These are phyloP conservation scores for Stylosanthes scabra DNA, from an alignment of 331 rosid species.

Conservation along the genomic window DNA sequence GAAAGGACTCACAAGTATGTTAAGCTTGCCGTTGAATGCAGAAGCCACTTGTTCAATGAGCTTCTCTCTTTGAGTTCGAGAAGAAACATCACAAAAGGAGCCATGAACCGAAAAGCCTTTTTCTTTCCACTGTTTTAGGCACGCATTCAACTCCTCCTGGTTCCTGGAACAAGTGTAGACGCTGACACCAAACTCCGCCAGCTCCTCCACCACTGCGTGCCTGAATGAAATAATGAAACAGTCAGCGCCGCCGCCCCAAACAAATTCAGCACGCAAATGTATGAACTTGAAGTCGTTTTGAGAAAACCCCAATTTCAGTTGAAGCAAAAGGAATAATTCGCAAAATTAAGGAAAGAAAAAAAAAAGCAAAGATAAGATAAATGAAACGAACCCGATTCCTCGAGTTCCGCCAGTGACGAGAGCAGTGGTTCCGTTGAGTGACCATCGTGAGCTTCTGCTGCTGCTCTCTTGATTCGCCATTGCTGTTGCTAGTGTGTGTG, in stretches of 20 bases:
- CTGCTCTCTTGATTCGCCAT: conserved; percentile 60
- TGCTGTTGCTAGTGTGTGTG: not conserved
- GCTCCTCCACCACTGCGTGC: conserved; percentile 60
- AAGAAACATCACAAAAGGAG: conserved; percentile 52
- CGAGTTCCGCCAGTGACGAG: conserved; percentile 96
- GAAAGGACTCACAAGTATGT: conserved; percentile 49
- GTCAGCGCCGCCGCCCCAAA: not conserved
- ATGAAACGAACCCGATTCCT: conserved; percentile 52
- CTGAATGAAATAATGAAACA: conserved; percentile 12
- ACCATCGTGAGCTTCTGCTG: conserved; percentile 63
- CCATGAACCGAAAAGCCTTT: conserved; percentile 51
- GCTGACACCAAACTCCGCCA: conserved; percentile 52
- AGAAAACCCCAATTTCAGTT: conserved; percentile 6
- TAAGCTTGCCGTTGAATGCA: conserved; percentile 50
- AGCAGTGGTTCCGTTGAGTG: conserved; percentile 72
- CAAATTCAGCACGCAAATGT: not conserved
- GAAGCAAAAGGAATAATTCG: not conserved
- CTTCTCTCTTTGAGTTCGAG: conserved; percentile 46
- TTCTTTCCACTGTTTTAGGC: conserved; percentile 48
- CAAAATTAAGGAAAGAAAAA: not conserved
- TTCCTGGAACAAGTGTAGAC: conserved; percentile 60
- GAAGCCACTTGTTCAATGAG: conserved; percentile 45
- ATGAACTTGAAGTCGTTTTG: not conserved
- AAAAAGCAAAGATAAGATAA: not conserved
- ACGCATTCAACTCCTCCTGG: conserved; percentile 37